These are phyloP conservation scores for Zopfochytrium polystomum DNA, from an alignment of 371 early-diverging fungal species.

Conservation along the genomic window DNA sequence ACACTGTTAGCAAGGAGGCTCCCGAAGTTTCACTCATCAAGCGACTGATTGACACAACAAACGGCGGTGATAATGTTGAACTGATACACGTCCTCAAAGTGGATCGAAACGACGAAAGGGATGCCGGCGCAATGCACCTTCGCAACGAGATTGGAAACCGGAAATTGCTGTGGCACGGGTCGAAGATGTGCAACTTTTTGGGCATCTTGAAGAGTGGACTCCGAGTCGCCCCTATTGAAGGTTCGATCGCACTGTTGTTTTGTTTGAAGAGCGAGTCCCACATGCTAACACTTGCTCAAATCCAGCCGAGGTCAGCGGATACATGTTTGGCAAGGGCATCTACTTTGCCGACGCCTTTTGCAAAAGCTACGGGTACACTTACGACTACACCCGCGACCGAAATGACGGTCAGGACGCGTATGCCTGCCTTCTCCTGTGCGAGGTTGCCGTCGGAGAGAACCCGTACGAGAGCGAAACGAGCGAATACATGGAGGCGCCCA, in stretches of 20 bases:
- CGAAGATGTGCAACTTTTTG: conserved; percentile 49
- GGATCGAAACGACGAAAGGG: conserved; percentile 46
- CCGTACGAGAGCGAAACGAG: conserved; percentile 27
- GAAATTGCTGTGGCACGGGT: conserved; percentile 59
- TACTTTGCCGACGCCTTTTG: conserved; percentile 61
- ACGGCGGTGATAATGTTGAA: conserved; percentile 30
- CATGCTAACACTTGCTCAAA: no score
- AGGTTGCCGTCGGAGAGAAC: conserved; percentile 54
- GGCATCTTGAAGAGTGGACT: conserved; percentile 43
- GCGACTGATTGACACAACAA: conserved; percentile 46
- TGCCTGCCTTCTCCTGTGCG: conserved; percentile 50
- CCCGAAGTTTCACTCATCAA: conserved; percentile 41
- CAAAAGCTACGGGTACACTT: conserved; percentile 48
- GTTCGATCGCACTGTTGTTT: no score
- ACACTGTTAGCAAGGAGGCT: conserved; percentile 21
- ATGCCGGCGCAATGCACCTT: conserved; percentile 37
- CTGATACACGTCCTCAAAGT: conserved; percentile 44
- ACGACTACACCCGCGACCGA: conserved; percentile 15
- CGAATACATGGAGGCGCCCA: conserved; percentile 31
- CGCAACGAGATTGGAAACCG: conserved; percentile 44
- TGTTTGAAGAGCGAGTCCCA: no score
- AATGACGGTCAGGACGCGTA: conserved; percentile 14
- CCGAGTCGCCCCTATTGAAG: conserved; percentile 41
- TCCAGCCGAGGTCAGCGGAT: neutral
- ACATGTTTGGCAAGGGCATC: conserved; percentile 21